Evolutionary conservation across 805 yeast species (phyloP).

Genomic region (Candida nitratophila): DNA sequence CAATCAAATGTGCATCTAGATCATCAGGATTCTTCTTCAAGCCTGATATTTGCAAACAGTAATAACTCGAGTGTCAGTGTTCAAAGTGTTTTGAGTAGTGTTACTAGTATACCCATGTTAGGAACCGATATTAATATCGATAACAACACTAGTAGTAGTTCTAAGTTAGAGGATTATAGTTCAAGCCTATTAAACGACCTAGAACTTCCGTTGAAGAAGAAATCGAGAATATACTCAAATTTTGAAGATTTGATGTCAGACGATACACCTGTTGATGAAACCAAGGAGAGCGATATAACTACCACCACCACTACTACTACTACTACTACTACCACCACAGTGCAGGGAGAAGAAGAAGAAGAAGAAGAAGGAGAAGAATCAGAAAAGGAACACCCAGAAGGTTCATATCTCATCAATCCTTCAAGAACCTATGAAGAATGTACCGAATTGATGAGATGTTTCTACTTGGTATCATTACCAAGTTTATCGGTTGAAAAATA

Average conservation of each 20-base stretch:
- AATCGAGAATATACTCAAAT: conserved; percentile 20
- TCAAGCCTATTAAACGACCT: conserved; percentile 6
- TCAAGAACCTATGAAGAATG: conserved; percentile 4
- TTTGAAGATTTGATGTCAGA: conserved; percentile 14
- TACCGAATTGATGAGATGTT: conserved; percentile 15
- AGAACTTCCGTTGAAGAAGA: conserved; percentile 21
- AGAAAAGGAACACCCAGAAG: not conserved
- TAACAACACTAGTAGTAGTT: not conserved
- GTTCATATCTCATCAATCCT: conserved; percentile 6
- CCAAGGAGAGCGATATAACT: too few relatives aligned
- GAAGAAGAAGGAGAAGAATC: not conserved
- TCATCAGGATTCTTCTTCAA: not conserved
- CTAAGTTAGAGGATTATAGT: not conserved
- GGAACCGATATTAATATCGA: not conserved
- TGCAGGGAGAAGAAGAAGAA: not conserved
- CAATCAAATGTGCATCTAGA: not conserved
- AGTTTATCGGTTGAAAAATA: conserved; percentile 19
- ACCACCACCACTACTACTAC: too few relatives aligned
- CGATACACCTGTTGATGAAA: not conserved
- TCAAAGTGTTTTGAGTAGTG: not conserved
- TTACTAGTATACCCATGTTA: not conserved
- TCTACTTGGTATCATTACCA: conserved; percentile 26
- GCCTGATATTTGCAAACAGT: not conserved
- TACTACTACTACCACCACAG: too few relatives aligned
- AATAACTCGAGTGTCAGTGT: not conserved